Evolutionary conservation across 2,329 filamentous ascomycete species (phyloP).

Genomic region (Fusarium clavum): DNA sequence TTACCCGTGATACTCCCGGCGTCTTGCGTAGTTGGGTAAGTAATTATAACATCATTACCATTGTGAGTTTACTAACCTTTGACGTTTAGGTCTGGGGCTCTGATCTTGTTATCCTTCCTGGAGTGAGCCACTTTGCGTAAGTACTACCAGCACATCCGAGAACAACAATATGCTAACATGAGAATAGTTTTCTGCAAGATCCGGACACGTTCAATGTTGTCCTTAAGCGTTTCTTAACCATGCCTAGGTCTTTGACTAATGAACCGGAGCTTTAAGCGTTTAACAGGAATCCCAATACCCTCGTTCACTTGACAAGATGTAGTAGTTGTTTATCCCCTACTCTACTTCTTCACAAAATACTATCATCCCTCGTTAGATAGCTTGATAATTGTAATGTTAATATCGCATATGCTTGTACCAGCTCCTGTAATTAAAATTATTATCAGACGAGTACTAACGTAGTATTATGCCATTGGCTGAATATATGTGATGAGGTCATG

Average conservation of each 20-base stretch:
- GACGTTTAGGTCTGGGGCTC: background rate
- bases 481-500: background rate
- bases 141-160: accelerated
- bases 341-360: background rate
- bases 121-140: constrained; percentile 18
- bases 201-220: background rate
- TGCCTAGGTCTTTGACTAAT: background rate
- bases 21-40: background rate
- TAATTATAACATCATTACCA: background rate
- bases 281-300: background rate
- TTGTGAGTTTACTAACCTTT: background rate
- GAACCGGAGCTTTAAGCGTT: background rate
- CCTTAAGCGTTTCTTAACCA: background rate
- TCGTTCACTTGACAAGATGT: background rate
- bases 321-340: background rate
- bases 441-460: background rate
- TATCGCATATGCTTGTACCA: background rate
- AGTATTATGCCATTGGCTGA: background rate
- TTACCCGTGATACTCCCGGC: background rate
- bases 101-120: background rate
- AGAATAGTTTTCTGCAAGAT: background rate
- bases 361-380: background rate
- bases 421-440: background rate
- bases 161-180: background rate
- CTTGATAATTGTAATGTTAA: background rate